These are phyloP conservation scores for Elsinoe fawcettii DNA, from an alignment of 2,329 filamentous ascomycete genomes.

Conservation along the genomic window DNA sequence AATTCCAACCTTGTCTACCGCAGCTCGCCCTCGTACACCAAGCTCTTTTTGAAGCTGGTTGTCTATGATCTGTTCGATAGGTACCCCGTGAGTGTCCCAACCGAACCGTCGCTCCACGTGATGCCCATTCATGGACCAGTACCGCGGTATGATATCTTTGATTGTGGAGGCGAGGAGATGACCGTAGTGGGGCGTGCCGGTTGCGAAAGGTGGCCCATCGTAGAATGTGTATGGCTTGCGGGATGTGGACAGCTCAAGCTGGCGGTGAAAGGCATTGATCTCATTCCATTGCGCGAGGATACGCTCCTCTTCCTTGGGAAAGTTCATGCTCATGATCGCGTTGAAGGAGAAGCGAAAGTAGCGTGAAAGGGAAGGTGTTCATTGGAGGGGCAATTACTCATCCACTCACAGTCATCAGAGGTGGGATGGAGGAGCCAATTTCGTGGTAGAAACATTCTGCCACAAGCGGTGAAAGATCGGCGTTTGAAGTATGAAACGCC, in stretches of 20 bases:
- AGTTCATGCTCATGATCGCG: slow-evolving; percentile 70
- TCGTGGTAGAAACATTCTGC: slow-evolving; percentile 12
- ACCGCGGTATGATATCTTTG: slow-evolving; percentile 92
- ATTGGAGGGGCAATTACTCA: neutral
- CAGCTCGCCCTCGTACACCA: slow-evolving; percentile 77
- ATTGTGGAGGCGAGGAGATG: slow-evolving; percentile 87
- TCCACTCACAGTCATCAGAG: neutral
- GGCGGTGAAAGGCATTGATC: slow-evolving; percentile 82
- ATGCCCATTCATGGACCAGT: slow-evolving; percentile 95
- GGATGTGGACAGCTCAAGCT: slow-evolving; percentile 78
- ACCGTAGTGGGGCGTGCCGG: slow-evolving; percentile 58
- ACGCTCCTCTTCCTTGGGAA: slow-evolving; percentile 82
- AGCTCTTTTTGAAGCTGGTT: slow-evolving; percentile 61
- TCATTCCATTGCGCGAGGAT: slow-evolving; percentile 82
- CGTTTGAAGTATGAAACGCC: neutral
- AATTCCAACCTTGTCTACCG: slow-evolving; percentile 78
- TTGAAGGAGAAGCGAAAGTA: neutral
- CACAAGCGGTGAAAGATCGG: neutral
- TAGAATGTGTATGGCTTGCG: slow-evolving; percentile 89
- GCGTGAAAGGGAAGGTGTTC: neutral
- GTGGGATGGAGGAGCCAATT: slow-evolving; percentile 5
- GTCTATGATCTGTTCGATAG: slow-evolving; percentile 95
- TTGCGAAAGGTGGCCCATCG: slow-evolving; percentile 54
- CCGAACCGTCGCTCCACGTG: slow-evolving; percentile 89
- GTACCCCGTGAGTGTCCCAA: slow-evolving; percentile 91